A percentile compares a stretch with the other conserved stretches of the same genome.
These are phyloP conservation scores for Chlorella variabilis DNA, from an alignment of 163 green algal species.

Conservation along the genomic window DNA sequence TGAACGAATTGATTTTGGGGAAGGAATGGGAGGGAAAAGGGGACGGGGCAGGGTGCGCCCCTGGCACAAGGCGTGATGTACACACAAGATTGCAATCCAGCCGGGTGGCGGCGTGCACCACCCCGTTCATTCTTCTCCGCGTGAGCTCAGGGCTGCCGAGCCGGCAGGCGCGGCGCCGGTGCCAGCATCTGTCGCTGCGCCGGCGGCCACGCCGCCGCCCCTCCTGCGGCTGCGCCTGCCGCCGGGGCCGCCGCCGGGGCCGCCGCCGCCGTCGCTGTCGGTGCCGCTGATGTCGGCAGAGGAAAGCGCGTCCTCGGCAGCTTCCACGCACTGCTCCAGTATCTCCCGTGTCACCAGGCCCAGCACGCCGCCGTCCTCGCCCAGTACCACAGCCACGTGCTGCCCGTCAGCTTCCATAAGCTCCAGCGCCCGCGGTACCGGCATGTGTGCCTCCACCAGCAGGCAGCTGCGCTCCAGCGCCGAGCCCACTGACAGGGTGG, in stretches of 20 bases:
- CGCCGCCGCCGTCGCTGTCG: background rate
- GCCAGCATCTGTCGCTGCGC: too few species aligned
- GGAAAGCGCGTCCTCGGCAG: background rate
- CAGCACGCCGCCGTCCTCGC: constrained; percentile 14
- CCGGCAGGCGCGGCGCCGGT: too few species aligned
- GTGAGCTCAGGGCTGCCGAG: too few species aligned
- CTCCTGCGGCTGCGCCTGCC: background rate
- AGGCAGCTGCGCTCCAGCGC: constrained; percentile 38
- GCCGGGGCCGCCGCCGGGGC: background rate
- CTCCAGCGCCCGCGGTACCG: background rate
- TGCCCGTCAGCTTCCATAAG: constrained; percentile 34
- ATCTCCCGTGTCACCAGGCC: constrained; percentile 35
- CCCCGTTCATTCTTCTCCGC: too few species aligned
- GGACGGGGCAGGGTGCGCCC: too few species aligned
- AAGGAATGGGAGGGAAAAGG: too few species aligned
- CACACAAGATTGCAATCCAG: too few species aligned
- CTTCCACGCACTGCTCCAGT: constrained; percentile 21
- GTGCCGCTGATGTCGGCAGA: background rate
- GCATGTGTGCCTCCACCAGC: constrained; percentile 31
- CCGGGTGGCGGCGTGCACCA: too few species aligned
- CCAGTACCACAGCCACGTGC: constrained; percentile 38
- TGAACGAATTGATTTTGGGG: too few species aligned
- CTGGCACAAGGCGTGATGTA: too few species aligned
- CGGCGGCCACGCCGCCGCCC: too few species aligned
- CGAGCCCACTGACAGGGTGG: background rate